Evolutionary conservation across 2,329 filamentous ascomycete species (phyloP).

Genomic region (Clonostachys solani): DNA sequence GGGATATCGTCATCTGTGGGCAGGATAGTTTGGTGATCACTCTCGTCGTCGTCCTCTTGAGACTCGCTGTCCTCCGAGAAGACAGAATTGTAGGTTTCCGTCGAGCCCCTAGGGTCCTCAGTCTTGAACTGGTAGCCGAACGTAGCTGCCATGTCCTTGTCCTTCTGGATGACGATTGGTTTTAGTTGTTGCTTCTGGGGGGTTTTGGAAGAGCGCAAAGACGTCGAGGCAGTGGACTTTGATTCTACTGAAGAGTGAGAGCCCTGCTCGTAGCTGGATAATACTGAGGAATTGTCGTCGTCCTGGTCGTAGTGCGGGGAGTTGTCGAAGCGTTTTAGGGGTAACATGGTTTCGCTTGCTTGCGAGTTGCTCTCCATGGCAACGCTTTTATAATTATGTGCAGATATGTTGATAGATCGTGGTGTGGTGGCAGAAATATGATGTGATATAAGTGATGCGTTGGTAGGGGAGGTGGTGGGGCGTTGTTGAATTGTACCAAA

Average conservation of each 20-base stretch:
- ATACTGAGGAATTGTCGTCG: not conserved
- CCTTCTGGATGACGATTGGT: not conserved
- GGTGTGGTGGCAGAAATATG: too few relatives aligned
- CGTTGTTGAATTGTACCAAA: too few relatives aligned
- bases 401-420: too few relatives aligned
- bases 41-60: slow-evolving; percentile 14
- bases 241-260: slow-evolving; percentile 4
- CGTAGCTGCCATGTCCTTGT: slow-evolving; percentile 1
- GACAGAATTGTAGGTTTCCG: slow-evolving; percentile 78
- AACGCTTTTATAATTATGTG: too few relatives aligned
- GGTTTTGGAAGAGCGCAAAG: not conserved
- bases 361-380: too few relatives aligned
- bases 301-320: not conserved
- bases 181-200: not conserved
- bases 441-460: too few relatives aligned
- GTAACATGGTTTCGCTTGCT: not conserved
- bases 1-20: slow-evolving; percentile 33
- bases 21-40: slow-evolving; percentile 15
- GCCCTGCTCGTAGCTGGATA: not conserved
- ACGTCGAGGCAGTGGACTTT: not conserved
- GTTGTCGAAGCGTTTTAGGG: not conserved
- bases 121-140: slow-evolving; percentile 3
- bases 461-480: too few relatives aligned
- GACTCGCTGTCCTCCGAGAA: slow-evolving; percentile 28
- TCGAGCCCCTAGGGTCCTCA: slow-evolving; percentile 35